Percentiles rank a stretch among this genome's conserved stretches.
Conservation (phyloP, 1,139 yeast species). For the Citeromyces siamensis region DNA sequence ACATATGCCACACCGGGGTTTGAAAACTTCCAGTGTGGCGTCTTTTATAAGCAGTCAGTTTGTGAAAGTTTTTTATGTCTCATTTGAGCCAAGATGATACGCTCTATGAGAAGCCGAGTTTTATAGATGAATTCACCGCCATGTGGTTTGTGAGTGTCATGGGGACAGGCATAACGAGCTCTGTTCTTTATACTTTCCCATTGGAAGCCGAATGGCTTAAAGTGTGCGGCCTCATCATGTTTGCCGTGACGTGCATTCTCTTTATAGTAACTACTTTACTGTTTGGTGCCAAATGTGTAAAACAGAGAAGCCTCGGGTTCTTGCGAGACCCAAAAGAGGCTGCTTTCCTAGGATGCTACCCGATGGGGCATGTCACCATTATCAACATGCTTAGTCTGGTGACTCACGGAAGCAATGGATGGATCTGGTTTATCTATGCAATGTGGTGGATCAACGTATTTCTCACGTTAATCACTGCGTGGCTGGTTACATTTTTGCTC, state of each 20-base stretch:
- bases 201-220: conserved; percentile 50
- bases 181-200: conserved; percentile 49
- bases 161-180: conserved; percentile 19
- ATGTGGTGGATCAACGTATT: conserved; percentile 58
- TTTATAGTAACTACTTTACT: conserved; percentile 27
- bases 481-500: conserved; percentile 36
- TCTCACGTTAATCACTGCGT: conserved; percentile 42
- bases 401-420: conserved; percentile 22
- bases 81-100: not conserved
- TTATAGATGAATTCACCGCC: conserved; percentile 11
- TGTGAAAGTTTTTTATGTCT: too few relatives aligned
- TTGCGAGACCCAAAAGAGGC: conserved; percentile 32
- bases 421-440: conserved; percentile 35
- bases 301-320: conserved; percentile 21
- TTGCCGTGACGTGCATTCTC: conserved; percentile 15
- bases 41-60: too few relatives aligned
- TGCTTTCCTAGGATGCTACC: conserved; percentile 61
- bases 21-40: too few relatives aligned
- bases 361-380: conserved; percentile 68
- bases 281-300: conserved; percentile 22
- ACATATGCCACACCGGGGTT: too few relatives aligned
- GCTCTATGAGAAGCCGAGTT: not conserved
- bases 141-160: conserved; percentile 50
- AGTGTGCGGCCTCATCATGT: conserved; percentile 44
- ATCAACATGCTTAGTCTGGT: conserved; percentile 36